Base-by-base conservation (phyloP, 176 grass and related monocot species). In the Aechmea fasciata region DNA sequence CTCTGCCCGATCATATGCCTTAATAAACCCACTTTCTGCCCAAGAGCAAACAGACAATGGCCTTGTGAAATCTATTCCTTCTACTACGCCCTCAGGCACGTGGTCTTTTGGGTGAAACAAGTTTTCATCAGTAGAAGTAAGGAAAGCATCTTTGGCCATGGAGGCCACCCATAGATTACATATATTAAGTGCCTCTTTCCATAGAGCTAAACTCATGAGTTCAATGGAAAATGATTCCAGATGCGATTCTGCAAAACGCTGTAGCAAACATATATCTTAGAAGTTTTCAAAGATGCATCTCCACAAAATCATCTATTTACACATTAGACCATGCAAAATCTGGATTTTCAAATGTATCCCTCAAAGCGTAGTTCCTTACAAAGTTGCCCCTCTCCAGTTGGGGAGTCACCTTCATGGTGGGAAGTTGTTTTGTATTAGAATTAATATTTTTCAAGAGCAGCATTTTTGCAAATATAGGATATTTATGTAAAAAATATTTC, bases 1-100 rank as follows among this genome's bases (percentile, higher is more conserved):
- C 77, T 91, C 84, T 20, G 84, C 88, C 11, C 69, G 75, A 73
- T 91, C 88, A 77, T 82, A 91, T 80, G 84, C 88, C 64, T 70
- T 70, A 73, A 87, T 81, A 68, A 91, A 91, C 51, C 79, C 88
- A 73, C 17, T 85, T 79, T 91, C 82, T 68, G 77, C 82, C 88
- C 88, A 85, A 14, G 67, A 82, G 78, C 65, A 67, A 26, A 87
- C 14, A 73, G 79, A 82, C 67, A 15, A 33, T 0, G 63, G 53
- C 17, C 68, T 84, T 52, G 71, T 87, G 51, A 84, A 85, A 71
- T 87, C 79, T 25, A 85, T 65, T 68, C 69, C 81, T 14, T 62
- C 81, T 15, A 26, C 33, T 55, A 76, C 68, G 83, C 76, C 82
- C 10, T 7, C 23, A 71, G 75, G 63, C 22, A 57, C 23, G 53